Base-by-base conservation (phyloP, 1,284 basidiomycete species). In the Chondrostereum purpureum region DNA sequence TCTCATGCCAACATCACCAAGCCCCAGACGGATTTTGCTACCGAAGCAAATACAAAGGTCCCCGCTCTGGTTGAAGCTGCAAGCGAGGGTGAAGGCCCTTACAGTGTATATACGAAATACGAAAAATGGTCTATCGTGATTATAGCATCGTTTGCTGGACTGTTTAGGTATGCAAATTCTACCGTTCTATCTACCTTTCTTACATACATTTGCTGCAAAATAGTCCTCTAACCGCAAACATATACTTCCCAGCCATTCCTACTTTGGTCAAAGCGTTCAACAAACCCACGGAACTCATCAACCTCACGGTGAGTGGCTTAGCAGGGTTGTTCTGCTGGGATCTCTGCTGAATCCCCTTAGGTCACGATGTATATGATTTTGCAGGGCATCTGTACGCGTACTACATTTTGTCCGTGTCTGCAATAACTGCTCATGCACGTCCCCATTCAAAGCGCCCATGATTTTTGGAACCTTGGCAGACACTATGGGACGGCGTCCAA, bases 161-260 rank as follows among this genome's bases (percentile, higher is more conserved):
- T 83, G 1, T 83, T 83, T 58, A 85, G 83, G 83, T 73, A 41
- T n/a, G 8, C 8, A 8, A 31, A 53, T 11, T 19, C n/a, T 21
- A 17, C 4, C 3, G 4, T 5, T 23, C 3, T 18, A 10, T 20
- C 13, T n/a, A 3, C 4, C 18, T 20, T 19, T 3, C 11, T 21
- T n/a, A 13, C 4, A 17, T 14, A 3, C 13, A n/a, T 13, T 24
- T 4, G 47, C n/a, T n/a, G 27, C 27, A n/a, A 8, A 31, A 8
- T 31, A 87, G 83, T 54, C 83, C 85, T 2, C 59, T 90, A 19
- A 82, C 86, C 2, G 73, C 82, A 3, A 88, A 82, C 49, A 82
- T 88, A 46, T 91, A 88, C 58, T 77, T 88, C 49, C 86, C 87
- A 6, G 84, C 83, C 2, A 82, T 91, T 40, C 87, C 86, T 0